These are phyloP conservation scores for Mycena epipterygia DNA, from an alignment of 768 basidiomycete genomes.

Conservation along the genomic window DNA sequence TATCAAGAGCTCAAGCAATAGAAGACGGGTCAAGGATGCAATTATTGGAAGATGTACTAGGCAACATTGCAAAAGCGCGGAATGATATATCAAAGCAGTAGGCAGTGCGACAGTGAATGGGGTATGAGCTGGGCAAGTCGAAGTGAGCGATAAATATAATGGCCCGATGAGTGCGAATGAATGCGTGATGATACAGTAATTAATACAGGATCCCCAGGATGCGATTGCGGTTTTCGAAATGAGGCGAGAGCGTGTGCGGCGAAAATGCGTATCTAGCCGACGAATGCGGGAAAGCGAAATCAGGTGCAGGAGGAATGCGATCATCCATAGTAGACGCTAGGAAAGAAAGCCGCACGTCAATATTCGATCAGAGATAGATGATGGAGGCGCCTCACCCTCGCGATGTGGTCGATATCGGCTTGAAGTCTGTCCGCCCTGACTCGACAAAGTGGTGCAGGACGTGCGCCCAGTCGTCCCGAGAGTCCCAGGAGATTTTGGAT, in stretches of 20 bases:
- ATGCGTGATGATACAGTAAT: conserved; percentile 29
- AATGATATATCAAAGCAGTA: conserved; percentile 22
- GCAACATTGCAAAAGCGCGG: neutral
- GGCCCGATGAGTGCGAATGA: conserved; percentile 7
- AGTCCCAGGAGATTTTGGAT: conserved; percentile 81
- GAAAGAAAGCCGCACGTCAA: conserved; percentile 22
- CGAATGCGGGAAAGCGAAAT: neutral
- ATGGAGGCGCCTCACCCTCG: conserved; percentile 69
- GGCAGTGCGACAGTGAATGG: conserved; percentile 15
- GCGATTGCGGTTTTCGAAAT: conserved; percentile 8
- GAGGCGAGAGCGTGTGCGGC: neutral
- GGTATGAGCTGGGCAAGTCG: conserved; percentile 10
- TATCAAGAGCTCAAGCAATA: too few relatives aligned
- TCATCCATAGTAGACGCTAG: conserved; percentile 58
- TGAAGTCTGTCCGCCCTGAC: conserved; percentile 80
- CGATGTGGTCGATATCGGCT: conserved; percentile 84
- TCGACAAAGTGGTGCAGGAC: conserved; percentile 81
- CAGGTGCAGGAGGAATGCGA: neutral
- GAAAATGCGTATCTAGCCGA: conserved; percentile 31
- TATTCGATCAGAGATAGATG: neutral
- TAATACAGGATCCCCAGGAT: conserved; percentile 31
- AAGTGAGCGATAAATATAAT: conserved; percentile 10
- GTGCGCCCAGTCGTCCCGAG: conserved; percentile 78
- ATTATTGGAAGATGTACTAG: conserved; percentile 21
- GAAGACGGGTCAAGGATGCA: conserved; percentile 15